Evolutionary conservation across 2,329 filamentous ascomycete genomes (phyloP), one percentile per base, ranked within the genome.

Genomic region (Ophiostoma himal-ulmi): DNA sequence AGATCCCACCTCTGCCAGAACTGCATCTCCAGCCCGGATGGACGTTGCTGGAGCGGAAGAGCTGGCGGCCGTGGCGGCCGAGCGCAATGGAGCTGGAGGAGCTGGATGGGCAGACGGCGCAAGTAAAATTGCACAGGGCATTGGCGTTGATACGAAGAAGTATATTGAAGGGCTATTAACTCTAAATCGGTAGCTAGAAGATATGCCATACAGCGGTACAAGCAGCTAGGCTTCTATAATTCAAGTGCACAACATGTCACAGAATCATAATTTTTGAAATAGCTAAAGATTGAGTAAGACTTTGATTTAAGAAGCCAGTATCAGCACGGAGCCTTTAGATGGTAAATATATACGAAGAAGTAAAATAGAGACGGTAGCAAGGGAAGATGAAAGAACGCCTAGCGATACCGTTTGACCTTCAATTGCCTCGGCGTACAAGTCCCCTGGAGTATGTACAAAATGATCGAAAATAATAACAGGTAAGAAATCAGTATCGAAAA

Each of bases 141-240:
- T 94, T 73, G 91, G 91, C 0, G 84, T 93, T 44, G 91, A 94
- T 81, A 92, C 91, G 39, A 85, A 88, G 78, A 86, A 85, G 76
- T 93, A 93, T 78, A 87, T 93, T 4, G 91, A 93, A 77, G 88
- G 88, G 1, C 77, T 94, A 70, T 80, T 93, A 77, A 91, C 84
- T 76, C 77, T 93, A 76, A 85, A 84, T 77, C 78, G 82, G 48
- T 83, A 69, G 52, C 22, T 13, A 20, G 60, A n/a, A 10, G 8
- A 48, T 14, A 20, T 48, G 44, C n/a, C 7, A 10, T 26, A n/a
- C 8, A 26, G 11, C 1, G 0, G 7, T 10, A 57, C 14, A n/a
- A 17, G 34, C 22, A n/a, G 60, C 20, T 11, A 36, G 1, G 11
- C 8, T 20, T n/a, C 13, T 1, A 39, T 64, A 37, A 22, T 4